These are phyloP conservation scores for Amanita muscaria DNA, from an alignment of 768 basidiomycete species.

Conservation along the genomic window DNA sequence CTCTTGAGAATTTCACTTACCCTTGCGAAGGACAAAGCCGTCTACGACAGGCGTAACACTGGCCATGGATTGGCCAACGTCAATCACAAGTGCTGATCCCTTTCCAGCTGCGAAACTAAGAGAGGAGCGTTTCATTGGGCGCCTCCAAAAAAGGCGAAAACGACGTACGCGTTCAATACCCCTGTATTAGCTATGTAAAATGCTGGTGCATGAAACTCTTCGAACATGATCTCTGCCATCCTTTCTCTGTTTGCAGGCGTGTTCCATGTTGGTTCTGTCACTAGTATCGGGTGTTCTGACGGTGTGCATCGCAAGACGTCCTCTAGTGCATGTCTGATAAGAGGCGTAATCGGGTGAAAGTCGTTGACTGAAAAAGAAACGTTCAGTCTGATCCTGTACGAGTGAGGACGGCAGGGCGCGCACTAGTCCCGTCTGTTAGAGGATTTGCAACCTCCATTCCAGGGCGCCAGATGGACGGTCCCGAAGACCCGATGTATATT, in stretches of 20 bases:
- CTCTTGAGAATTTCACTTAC: slow-evolving; percentile 25
- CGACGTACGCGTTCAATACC: slow-evolving; percentile 81
- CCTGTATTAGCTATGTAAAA: slow-evolving; percentile 95
- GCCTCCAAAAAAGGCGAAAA: background rate
- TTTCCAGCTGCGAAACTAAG: slow-evolving; percentile 90
- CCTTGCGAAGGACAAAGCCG: slow-evolving; percentile 95
- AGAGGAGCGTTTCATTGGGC: slow-evolving; percentile 8
- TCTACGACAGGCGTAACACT: slow-evolving; percentile 95
- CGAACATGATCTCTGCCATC: slow-evolving; percentile 97
- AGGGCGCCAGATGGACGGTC: slow-evolving; percentile 85
- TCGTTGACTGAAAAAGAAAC: slow-evolving; percentile 46
- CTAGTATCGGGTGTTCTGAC: slow-evolving; percentile 82
- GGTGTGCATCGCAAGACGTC: slow-evolving; percentile 72
- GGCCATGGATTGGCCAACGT: slow-evolving; percentile 82
- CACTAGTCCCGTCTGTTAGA: slow-evolving; percentile 77
- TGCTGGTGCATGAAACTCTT: slow-evolving; percentile 89
- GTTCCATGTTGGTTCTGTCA: slow-evolving; percentile 97
- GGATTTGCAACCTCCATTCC: slow-evolving; percentile 85
- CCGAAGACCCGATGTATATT: slow-evolving; percentile 78
- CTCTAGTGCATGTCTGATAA: slow-evolving; percentile 67
- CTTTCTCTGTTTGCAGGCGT: slow-evolving; percentile 85
- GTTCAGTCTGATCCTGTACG: slow-evolving; percentile 2
- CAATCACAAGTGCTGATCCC: slow-evolving; percentile 93
- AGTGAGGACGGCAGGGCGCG: slow-evolving; percentile 18
- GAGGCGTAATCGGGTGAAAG: slow-evolving; percentile 62